These are phyloP conservation scores for Rhexocercosporidium sp. DNA, from an alignment of 2,329 filamentous ascomycete species.

Conservation along the genomic window DNA sequence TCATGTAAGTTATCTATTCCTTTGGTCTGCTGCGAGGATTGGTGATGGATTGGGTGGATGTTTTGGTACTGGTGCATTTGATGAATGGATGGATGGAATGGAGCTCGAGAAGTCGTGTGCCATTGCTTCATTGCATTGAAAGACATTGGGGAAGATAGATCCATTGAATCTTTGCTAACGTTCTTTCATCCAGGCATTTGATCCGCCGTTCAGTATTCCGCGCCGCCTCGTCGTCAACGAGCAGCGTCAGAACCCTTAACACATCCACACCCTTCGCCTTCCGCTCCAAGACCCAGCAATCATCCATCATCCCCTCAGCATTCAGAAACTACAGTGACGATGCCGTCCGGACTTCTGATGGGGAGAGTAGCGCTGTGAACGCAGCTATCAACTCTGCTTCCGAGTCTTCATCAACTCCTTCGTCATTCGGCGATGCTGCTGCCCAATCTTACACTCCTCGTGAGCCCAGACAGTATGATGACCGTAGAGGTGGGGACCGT, in stretches of 20 bases:
- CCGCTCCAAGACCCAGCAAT: slow-evolving; percentile 43
- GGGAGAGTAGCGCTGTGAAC: slow-evolving; percentile 33
- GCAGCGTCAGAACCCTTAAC: slow-evolving; percentile 48
- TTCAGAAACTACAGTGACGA: slow-evolving; percentile 55
- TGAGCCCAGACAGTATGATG: slow-evolving; percentile 11
- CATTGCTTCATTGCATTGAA: background rate
- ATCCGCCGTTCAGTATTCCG: slow-evolving; percentile 62
- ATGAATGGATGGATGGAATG: slow-evolving; percentile 1
- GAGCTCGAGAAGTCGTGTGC: background rate
- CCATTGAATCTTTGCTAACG: slow-evolving; percentile 21
- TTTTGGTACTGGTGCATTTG: background rate
- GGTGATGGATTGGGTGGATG: background rate
- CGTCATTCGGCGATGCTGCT: slow-evolving; percentile 21
- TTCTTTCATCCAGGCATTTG: slow-evolving; percentile 37
- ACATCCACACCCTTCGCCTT: slow-evolving; percentile 44
- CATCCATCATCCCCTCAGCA: slow-evolving; percentile 42
- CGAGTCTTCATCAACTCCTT: slow-evolving; percentile 24
- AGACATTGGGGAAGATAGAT: background rate
- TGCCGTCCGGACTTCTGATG: slow-evolving; percentile 36
- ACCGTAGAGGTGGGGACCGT: background rate
- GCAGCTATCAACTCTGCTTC: slow-evolving; percentile 34
- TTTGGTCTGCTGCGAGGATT: background rate
- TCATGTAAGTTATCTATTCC: slow-evolving; percentile 35
- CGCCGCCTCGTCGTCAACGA: slow-evolving; percentile 53
- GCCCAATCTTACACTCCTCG: slow-evolving; percentile 22